phyloP scores from a whole-genome alignment of 2,329 filamentous ascomycete species.

The Neopestalotiopsis rosae region DNA sequence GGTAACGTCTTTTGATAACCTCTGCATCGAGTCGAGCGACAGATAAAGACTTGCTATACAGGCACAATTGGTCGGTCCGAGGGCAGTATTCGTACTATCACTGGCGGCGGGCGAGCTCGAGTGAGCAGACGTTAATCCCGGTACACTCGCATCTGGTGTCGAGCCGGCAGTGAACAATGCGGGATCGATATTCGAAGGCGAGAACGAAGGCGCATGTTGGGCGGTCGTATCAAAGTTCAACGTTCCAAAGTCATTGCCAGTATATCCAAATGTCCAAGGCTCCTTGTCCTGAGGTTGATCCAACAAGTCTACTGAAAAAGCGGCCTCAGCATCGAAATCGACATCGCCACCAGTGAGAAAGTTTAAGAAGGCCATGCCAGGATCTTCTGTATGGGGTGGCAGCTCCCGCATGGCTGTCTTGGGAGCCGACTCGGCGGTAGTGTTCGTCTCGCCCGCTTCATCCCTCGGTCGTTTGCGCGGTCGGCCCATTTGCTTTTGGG shows the following conservation, averaged over 20 bases:
- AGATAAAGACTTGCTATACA: constrained; percentile 57
- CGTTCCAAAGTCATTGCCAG: constrained; percentile 28
- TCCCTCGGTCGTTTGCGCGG: constrained; percentile 61
- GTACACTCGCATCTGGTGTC: constrained; percentile 28
- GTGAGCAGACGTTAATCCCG: constrained; percentile 29
- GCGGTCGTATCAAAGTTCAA: constrained; percentile 32
- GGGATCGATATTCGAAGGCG: constrained; percentile 33
- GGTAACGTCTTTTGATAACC: constrained; percentile 49
- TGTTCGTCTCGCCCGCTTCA: constrained; percentile 21
- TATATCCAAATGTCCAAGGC: constrained; percentile 27
- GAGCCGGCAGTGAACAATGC: constrained; percentile 28
- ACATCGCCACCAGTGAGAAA: constrained; percentile 29
- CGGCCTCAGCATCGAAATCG: constrained; percentile 22
- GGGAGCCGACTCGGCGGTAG: constrained; percentile 19
- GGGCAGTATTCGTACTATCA: neutral
- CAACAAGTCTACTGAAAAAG: constrained; percentile 4
- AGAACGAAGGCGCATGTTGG: constrained; percentile 26
- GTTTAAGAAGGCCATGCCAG: constrained; percentile 34
- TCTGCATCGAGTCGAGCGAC: constrained; percentile 55
- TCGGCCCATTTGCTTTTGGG: constrained; percentile 70
- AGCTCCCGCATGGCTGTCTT: constrained; percentile 33
- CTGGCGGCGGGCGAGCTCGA: constrained; percentile 25
- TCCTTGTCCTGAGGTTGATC: constrained; percentile 15
- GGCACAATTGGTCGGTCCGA: constrained; percentile 39
- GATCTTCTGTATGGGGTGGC: constrained; percentile 32